Base-by-base conservation (phyloP, 2,329 filamentous ascomycete species). In the Penicillium sp. region DNA sequence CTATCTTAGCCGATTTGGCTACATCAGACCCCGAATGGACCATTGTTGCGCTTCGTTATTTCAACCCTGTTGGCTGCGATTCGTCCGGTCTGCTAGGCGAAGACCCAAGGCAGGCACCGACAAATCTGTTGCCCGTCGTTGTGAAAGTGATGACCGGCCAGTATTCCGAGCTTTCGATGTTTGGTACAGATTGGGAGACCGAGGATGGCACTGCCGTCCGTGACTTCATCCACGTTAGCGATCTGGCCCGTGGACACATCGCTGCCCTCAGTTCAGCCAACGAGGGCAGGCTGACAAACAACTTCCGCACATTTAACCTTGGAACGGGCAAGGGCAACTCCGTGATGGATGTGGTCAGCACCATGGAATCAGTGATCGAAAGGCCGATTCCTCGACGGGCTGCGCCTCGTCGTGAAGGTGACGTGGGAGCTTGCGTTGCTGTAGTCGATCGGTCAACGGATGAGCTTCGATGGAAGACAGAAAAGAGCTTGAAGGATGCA, bases 11-110 rank as follows among this genome's bases (percentile, higher is more conserved):
- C 13, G 85, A 88, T 64, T 70, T 85, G 38, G 84, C 83, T 13
- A 71, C 75, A 16, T 80, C 85, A 3, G 83, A 87, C 66, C 78
- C 83, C 6, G 77, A 79, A 23, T 86, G 84, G 83, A 80, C 79
- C 14, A 84, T 87, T 60, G 82, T 84, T 32, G 82, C 83, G 4
- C 74, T 88, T 27, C 78, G 85, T 29, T 88, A 88, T 70, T 88
- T 88, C 74, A 88, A 87, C 59, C 85, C 85, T 0, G 81, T 87
- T 49, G 85, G 85, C 7, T 87, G 84, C 67, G 83, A 88, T 64
- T 75, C 82, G 26, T 86, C 83, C 3, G 85, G 85, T 14, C 72
- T 85, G 7, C 74, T 88, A 10, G 83, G 84, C 16, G 85, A 88
- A 71, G 82, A 86, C 66, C 85, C 85, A 23, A 78, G 81, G 51